Base-by-base conservation (phyloP, 129 eudicot genomes). In the Sambucus nigra region DNA sequence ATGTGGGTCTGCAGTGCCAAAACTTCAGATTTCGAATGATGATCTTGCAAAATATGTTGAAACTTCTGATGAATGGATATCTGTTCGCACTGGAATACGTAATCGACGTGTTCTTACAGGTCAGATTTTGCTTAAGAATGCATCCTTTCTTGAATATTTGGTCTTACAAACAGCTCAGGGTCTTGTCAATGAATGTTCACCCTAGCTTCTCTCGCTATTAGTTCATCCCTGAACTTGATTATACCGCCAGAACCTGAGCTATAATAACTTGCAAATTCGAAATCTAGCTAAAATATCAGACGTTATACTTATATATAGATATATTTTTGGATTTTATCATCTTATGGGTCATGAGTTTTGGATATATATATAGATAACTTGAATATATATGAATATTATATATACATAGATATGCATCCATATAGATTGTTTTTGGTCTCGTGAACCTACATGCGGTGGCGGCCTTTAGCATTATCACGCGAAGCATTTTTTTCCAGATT, bases 1-100 rank as follows among this genome's bases (percentile, higher is more conserved):
- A 62, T 84, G 97, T 76, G 97, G 97, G 8, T 88, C 97, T 32
- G 95, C 95, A 22, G 71, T 79, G 24, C 97, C 97, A 16, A 53
- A 65, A n/a, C 73, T 88, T 12, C 74, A 72, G 70, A 69, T 88
- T 66, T 75, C 95, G 16, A 88, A 88, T 49, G 88, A 88, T 42
- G 95, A 88, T 68, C 95, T 88, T 60, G 75, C 97, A 8, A 73
- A 80, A 55, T 41, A 84, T 15, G 93, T 88, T 56, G 97, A 88
- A 45, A 88, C 97, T 46, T 67, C 51, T 45, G 97, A 88, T 59
- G 97, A 88, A 63, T 88, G 97, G 97, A 88, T 88, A 55, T 73
- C 97, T 49, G 68, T 68, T 4, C 84, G 97, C 27, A 88, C 97
- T 61, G 97, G 97, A 55, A 88, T 88, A 29, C 82, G 86, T 46